Base-by-base conservation (phyloP, 768 basidiomycete species). In the Phlebiopsis gigantea region DNA sequence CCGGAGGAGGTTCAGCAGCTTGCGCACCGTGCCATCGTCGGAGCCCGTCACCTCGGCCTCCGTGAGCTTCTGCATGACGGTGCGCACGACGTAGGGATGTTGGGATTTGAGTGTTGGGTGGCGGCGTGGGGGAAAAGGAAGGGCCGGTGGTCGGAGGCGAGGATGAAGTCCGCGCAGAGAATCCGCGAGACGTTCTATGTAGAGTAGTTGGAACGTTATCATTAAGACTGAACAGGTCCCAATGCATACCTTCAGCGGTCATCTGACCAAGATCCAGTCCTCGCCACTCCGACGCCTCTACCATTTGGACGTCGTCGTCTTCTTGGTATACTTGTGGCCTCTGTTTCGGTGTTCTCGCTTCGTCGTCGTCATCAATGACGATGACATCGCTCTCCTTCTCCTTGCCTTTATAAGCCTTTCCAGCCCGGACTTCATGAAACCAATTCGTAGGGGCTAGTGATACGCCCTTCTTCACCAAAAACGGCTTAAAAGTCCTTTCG, bases 401-500 rank as follows among this genome's bases (percentile, higher is more conserved):
- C 50, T 62, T 53, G 60, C 47, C 60, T 57, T 55, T 56, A 19
- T 62, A 64, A 55, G 62, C 61, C 61, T 57, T 68, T 72, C 34
- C 71, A 61, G 29, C 62, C 55, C 25, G 46, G 28, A 22, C 69
- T 69, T 55, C 71, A 24, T 22, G 63, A 70, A 90, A 92, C 76
- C 82, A 83, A 63, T 93, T 94, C 39, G 77, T 64, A 0, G 88
- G 88, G 2, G 92, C 91, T 17, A 94, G 63, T 25, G 77, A 74
- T 5, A 82, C 79, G 58, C 83, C 89, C 65, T 88, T 92, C 74
- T 88, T 91, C 57, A 89, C 62, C 4, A 81, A 75, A 67, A 93
- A 96, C 1, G 91, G 85, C 62, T 81, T 85, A 75, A 97, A 97
- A 0, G 77, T 75, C 62, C 74, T 81, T 53, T 86, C 79, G 62